Evolutionary conservation across 2,329 filamentous ascomycete genomes (phyloP), one percentile per base, ranked within the genome.

Genomic region (Hymenoscyphus fraxineus): DNA sequence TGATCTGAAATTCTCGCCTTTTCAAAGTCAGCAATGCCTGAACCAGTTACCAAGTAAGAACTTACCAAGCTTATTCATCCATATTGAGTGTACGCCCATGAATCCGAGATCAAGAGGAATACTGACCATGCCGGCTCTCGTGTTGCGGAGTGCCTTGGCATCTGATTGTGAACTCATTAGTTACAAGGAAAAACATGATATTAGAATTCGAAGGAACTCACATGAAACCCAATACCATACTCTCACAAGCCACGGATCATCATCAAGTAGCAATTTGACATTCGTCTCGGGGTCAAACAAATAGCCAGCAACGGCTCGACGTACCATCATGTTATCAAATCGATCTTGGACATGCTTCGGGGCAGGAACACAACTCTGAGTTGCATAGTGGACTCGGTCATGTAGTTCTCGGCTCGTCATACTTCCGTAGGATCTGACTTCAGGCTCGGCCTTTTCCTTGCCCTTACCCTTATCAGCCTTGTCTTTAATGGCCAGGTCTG

Each of bases 181-280:
- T 19, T 54, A 27, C 22, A 35, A 35, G 35, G 35, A 22, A 54
- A 54, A 13, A 54, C 22, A 12, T 27, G 19, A 54, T 54, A 54
- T 27, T 10, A 22, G 19, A 12, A 12, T 19, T 51, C 12, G n/a
- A 58, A 19, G 13, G n/a, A 68, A 81, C 80, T 73, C 72, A 87
- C 89, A 86, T 65, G 84, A 82, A 58, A 93, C 81, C 82, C 90
- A 91, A 58, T 86, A 84, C 92, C 92, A 96, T n/a, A 91, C 79
- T 63, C 90, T 88, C 64, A 87, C 83, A n/a, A 94, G 79, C 85
- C 90, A 91, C 38, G 84, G 85, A 71, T 93, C 88, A 66, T 92
- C 89, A 12, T 54, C 19, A 10, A 22, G 22, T 1, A 90, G 82
- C n/a, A 93, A 83, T 6, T 82, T 77, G 66, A 84, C 83, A 71